Base-by-base conservation (phyloP, 139 green algal species). In the Haematococcus lacustris region DNA sequence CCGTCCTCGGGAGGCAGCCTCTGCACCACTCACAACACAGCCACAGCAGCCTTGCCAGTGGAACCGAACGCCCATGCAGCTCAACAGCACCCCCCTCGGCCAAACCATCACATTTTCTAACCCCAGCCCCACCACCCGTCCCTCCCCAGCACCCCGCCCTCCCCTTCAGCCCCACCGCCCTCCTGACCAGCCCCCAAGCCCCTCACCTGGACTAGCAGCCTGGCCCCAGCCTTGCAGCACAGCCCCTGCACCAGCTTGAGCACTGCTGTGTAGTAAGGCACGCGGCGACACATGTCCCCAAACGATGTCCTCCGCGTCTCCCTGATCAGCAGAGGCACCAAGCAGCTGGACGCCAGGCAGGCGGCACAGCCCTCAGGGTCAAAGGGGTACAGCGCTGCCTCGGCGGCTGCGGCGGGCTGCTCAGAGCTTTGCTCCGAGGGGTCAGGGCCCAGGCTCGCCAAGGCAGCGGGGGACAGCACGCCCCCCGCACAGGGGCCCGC, bases 261-360 rank as follows among this genome's bases (percentile, higher is more conserved):
- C 30, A 91, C 67, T 17, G 78, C 63, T 33, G 39, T 64, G 73
- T 87, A 92, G 66, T 83, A 91, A 13, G 41, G 17, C 9, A 28
- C 53, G 17, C 53, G 53, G 4, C 26, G 26, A n/a, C 53, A 63
- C 53, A 63, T 63, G 53, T 63, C 53, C 33, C 26, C 53, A 51
- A 94, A 91, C 4, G 85, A 84, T 4, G 83, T 80, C 17, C 66
- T 34, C 2, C 26, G 37, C 60, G 93, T 77, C 73, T 92, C 73
- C 5, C 68, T 69, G 1, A 75, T 43, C 38, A 91, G 57, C 57
- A 89, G 78, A 5, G 82, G 83, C 40, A 82, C 64, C 74, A 83
- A 69, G 70, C 74, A 78, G 3, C 66, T 71, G 13, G 28, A 38
- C 5, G 37, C 28, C 25, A 80, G 9, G 37, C 37, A 50, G 26